Conservation (phyloP, 306 rosid genomes). For the Vicia faba region DNA sequence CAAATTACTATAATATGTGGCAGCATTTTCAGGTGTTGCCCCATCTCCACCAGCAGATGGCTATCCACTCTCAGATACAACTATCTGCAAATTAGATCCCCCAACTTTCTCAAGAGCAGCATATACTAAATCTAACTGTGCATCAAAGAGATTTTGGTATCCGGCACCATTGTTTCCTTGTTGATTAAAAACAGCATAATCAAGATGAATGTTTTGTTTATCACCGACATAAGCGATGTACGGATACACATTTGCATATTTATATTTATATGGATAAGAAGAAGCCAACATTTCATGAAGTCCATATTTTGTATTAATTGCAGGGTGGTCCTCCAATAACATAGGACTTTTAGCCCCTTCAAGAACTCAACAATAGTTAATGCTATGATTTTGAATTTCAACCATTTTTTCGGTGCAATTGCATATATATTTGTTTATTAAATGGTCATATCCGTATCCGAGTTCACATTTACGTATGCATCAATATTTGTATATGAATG, state of each 20-base stretch:
- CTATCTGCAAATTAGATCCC: conserved; percentile 45
- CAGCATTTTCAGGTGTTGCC: conserved; percentile 51
- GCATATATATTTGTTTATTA: too few species aligned
- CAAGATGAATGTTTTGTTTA: conserved; percentile 32
- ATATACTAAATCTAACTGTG: conserved; percentile 56
- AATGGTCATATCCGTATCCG: too few species aligned
- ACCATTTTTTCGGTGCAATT: neutral
- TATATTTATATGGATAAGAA: conserved; percentile 34
- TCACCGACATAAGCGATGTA: conserved; percentile 39
- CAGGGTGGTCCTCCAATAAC: neutral
- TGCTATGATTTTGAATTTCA: neutral
- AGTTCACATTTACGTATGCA: too few species aligned
- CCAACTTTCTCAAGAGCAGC: conserved; percentile 66
- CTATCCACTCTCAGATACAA: conserved; percentile 81
- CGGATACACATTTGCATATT: conserved; percentile 66
- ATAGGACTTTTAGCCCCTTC: conserved; percentile 27
- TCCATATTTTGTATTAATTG: neutral
- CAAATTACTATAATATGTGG: conserved; percentile 52
- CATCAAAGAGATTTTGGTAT: conserved; percentile 59
- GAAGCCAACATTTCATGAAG: neutral
- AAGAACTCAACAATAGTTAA: conserved; percentile 20
- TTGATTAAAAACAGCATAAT: conserved; percentile 54
- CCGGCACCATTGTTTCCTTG: conserved; percentile 40
- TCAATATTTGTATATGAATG: too few species aligned
- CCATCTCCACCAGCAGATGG: conserved; percentile 54